Evolutionary conservation across 2,329 filamentous ascomycete genomes (phyloP).

Genomic region (Trichothecium roseum): DNA sequence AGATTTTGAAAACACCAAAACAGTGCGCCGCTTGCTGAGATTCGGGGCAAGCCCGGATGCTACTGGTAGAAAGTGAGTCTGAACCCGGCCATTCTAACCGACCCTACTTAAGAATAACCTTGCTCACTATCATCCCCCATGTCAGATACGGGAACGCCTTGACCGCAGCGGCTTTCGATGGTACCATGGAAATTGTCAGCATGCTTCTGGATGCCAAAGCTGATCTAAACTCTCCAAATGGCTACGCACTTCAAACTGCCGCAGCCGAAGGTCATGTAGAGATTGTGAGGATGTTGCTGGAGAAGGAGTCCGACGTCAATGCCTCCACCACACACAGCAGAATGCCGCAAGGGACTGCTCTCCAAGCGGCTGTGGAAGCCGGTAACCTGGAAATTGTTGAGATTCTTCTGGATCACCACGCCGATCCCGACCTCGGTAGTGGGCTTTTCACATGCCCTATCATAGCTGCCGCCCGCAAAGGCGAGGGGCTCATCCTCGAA

Average conservation of each 20-base stretch:
- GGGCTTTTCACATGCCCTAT: constrained; percentile 17
- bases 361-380: constrained; percentile 27
- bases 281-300: constrained; percentile 22
- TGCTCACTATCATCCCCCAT: no score
- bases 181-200: constrained; percentile 15
- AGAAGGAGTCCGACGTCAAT: constrained; percentile 23
- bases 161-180: constrained; percentile 28
- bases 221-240: constrained; percentile 20
- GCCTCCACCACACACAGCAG: constrained; percentile 16
- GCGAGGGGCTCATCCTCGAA: constrained; percentile 23
- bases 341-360: constrained; percentile 22
- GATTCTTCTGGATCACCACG: constrained; percentile 21
- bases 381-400: constrained; percentile 23
- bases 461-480: constrained; percentile 22
- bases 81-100: no score
- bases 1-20: constrained; percentile 24
- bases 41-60: constrained; percentile 26
- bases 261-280: constrained; percentile 22
- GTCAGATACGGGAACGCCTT: constrained; percentile 24
- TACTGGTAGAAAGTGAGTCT: constrained; percentile 24
- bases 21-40: constrained; percentile 23
- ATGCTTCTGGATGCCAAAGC: constrained; percentile 22
- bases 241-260: constrained; percentile 27
- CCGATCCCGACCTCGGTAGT: constrained; percentile 9
- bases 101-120: no score